Evolutionary conservation across 306 rosid species (phyloP), one percentile per base, ranked within the genome.

Genomic region (Quillaja saponaria): DNA sequence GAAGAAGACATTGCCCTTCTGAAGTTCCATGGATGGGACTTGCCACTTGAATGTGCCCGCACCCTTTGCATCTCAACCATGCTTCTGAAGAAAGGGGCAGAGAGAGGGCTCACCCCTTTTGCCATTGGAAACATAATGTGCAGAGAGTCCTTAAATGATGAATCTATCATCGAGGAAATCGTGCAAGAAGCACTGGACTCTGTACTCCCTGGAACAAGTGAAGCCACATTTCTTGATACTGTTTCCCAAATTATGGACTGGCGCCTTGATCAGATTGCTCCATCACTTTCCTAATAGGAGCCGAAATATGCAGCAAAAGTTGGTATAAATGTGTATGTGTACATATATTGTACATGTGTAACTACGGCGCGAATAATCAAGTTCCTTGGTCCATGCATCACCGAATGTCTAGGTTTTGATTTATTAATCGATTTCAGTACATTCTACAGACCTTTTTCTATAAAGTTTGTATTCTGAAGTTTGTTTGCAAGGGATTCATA

Each of bases 41-140:
- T 91, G 66, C 79, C 90, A 6, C 79, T 49, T 3, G 87, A 88
- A 70, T 91, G 92, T 20, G 87, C 95, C 10, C 95, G 92, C n/a
- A 81, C 86, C 6, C 84, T 91, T 13, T 81, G 72, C 68, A 84
- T 88, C 74, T 86, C 98, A 31, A 91, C 95, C 73, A 86, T 91
- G 98, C 95, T 91, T 54, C 78, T 91, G 84, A 86, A 91, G 79
- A 88, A 88, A 67, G 96, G 96, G 10, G 98, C 80, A 49, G 83
- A 67, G 76, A 88, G 80, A 77, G 90, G 83, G 53, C 69, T 91
- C 77, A 86, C 83, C 5, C 87, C 96, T 38, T 91, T 75, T 68
- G 82, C 77, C 69, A 91, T 88, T 34, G 98, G 98, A 68, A 84
- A 74, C 72, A 74, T 86, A 21, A 84, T 88, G 92, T 86, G 95